Conservation (phyloP, 805 yeast genomes). For the Tetrapisispora pingtungensis region DNA sequence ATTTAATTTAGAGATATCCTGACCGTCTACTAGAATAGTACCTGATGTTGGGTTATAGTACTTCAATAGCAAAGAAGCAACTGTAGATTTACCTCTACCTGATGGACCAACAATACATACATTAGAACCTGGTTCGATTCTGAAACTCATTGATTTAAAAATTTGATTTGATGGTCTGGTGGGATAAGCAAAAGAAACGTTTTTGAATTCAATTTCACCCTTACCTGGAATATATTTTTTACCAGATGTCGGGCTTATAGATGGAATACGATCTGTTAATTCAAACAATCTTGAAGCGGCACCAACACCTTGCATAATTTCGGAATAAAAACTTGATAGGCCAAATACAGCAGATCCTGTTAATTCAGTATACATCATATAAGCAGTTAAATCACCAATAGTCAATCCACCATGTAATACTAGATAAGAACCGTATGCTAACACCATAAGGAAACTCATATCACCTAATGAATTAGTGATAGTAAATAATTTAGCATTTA, state of each 20-base stretch:
- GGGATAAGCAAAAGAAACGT: constrained; percentile 75
- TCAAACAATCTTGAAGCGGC: constrained; percentile 92
- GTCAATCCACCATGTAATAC: constrained; percentile 67
- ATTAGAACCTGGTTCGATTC: constrained; percentile 44
- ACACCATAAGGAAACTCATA: constrained; percentile 59
- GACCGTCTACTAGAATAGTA: constrained; percentile 39
- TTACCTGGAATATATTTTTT: constrained; percentile 28
- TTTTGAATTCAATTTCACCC: constrained; percentile 49
- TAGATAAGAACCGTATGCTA: constrained; percentile 74
- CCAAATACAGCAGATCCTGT: constrained; percentile 89
- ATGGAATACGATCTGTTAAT: constrained; percentile 65
- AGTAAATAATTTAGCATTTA: constrained; percentile 69
- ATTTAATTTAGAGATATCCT: constrained; percentile 41
- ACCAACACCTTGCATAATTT: constrained; percentile 95
- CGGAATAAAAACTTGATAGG: constrained; percentile 86
- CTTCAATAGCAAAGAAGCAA: constrained; percentile 48
- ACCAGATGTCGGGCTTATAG: constrained; percentile 60
- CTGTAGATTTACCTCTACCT: constrained; percentile 87
- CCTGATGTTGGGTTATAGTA: constrained; percentile 44
- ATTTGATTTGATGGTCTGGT: constrained; percentile 64
- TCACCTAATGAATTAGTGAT: constrained; percentile 82
- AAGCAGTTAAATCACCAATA: constrained; percentile 86
- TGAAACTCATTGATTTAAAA: constrained; percentile 40
- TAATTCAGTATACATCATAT: constrained; percentile 90
- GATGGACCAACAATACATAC: constrained; percentile 79